Evolutionary conservation across 1,284 basidiomycete species (phyloP).

Genomic region (Melanopsichium pennsylvanicum): DNA sequence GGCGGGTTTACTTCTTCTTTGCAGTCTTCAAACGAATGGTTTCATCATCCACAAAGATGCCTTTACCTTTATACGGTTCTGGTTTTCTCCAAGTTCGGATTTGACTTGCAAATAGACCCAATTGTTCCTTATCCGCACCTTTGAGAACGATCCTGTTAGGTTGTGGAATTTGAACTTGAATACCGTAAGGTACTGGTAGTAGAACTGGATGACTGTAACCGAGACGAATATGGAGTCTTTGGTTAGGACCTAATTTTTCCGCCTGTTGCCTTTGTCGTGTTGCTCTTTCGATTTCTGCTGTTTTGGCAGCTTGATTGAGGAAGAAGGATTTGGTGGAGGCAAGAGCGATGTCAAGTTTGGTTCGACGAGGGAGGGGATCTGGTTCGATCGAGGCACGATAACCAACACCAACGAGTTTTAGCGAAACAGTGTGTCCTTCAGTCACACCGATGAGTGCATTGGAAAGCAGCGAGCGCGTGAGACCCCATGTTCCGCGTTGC

Average conservation of each 20-base stretch:
- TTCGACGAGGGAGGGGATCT: slow-evolving; percentile 71
- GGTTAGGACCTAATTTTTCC: slow-evolving; percentile 27
- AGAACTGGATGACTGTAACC: slow-evolving; percentile 89
- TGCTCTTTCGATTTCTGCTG: slow-evolving; percentile 38
- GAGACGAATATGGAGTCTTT: slow-evolving; percentile 67
- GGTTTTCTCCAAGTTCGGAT: slow-evolving; percentile 85
- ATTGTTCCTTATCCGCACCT: slow-evolving; percentile 71
- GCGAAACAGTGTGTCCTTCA: slow-evolving; percentile 80
- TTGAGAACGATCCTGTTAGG: slow-evolving; percentile 69
- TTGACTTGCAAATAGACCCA: slow-evolving; percentile 87
- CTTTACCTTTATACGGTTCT: slow-evolving; percentile 89
- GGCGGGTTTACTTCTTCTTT: slow-evolving; percentile 85
- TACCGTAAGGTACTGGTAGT: slow-evolving; percentile 75
- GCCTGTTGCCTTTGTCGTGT: slow-evolving; percentile 3
- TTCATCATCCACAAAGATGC: slow-evolving; percentile 89
- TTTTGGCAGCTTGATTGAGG: slow-evolving; percentile 39
- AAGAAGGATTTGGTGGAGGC: slow-evolving; percentile 36
- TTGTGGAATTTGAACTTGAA: slow-evolving; percentile 62
- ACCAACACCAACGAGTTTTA: slow-evolving; percentile 93
- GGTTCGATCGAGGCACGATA: slow-evolving; percentile 87
- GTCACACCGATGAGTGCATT: slow-evolving; percentile 92
- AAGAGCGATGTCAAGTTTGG: slow-evolving; percentile 50
- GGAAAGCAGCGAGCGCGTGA: slow-evolving; percentile 83
- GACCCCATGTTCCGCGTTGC: slow-evolving; percentile 90
- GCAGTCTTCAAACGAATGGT: slow-evolving; percentile 86